A percentile compares a stretch with the other conserved stretches of the same genome.
Evolutionary conservation across 345 rosid species (phyloP).

Genomic region (Citrus sp.): DNA sequence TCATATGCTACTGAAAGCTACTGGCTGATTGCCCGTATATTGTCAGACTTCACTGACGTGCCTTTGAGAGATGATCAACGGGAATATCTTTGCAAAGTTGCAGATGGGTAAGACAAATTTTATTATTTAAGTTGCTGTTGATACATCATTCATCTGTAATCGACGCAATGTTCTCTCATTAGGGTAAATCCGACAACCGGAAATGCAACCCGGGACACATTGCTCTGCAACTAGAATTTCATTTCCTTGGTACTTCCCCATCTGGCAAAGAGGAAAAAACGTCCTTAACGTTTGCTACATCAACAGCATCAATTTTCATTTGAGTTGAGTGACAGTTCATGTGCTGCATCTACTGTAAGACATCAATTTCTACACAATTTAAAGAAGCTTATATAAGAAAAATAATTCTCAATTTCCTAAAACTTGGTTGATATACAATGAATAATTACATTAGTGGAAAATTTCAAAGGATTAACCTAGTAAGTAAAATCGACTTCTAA

Average conservation of each 20-base stretch:
- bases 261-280: background rate
- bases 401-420: background rate
- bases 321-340: conserved; percentile 14
- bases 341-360: background rate
- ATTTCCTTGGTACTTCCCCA: background rate
- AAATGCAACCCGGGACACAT: conserved; percentile 74
- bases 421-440: background rate
- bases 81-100: conserved; percentile 77
- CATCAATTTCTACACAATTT: background rate
- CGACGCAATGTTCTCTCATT: background rate
- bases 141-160: background rate
- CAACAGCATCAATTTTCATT: conserved; percentile 15
- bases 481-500: conserved; percentile 3
- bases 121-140: background rate
- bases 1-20: background rate
- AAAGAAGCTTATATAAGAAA: background rate
- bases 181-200: conserved; percentile 82
- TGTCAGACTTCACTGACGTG: conserved; percentile 90
- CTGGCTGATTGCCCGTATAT: conserved; percentile 5
- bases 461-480: background rate
- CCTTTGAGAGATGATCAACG: conserved; percentile 90
- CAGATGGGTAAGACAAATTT: conserved; percentile 60
- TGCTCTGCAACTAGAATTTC: conserved; percentile 62
- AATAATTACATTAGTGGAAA: background rate
- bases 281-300: background rate